Percentiles rank a stretch among this genome's conserved stretches.
Conservation (phyloP, 2,329 filamentous ascomycete genomes). For the Penicillium sp. region DNA sequence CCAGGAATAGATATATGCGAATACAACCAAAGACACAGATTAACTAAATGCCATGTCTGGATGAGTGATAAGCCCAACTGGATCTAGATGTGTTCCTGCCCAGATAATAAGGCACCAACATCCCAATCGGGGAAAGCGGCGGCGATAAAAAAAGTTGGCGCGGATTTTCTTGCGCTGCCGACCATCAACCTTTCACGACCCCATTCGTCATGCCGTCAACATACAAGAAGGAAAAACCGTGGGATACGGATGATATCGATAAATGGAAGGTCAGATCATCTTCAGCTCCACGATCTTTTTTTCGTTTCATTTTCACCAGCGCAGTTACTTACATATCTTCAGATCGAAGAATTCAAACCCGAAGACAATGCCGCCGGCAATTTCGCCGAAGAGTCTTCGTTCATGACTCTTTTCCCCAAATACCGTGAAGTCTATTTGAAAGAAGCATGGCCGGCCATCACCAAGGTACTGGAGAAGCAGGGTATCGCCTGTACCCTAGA, state of each 20-base stretch:
- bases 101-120: not conserved
- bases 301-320: too few species aligned
- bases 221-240: conserved; percentile 82
- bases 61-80: too few species aligned
- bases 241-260: conserved; percentile 95
- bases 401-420: conserved; percentile 78
- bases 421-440: conserved; percentile 93
- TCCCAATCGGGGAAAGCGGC: conserved; percentile 19
- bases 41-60: too few species aligned
- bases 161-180: conserved; percentile 22
- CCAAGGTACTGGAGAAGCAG: conserved; percentile 74
- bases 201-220: conserved; percentile 68
- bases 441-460: conserved; percentile 88
- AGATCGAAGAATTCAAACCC: conserved; percentile 76
- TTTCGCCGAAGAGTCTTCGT: conserved; percentile 89
- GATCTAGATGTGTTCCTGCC: conserved; percentile 1
- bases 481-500: conserved; percentile 90
- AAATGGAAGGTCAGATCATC: conserved; percentile 70
- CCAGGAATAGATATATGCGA: too few species aligned
- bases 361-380: conserved; percentile 79
- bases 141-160: conserved; percentile 24
- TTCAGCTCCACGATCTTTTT: too few species aligned
- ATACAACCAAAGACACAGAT: too few species aligned
- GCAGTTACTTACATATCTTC: conserved; percentile 6
- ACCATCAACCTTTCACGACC: conserved; percentile 11